Evolutionary conservation across 1,284 basidiomycete species (phyloP).

Genomic region (Tausonia pullulans): DNA sequence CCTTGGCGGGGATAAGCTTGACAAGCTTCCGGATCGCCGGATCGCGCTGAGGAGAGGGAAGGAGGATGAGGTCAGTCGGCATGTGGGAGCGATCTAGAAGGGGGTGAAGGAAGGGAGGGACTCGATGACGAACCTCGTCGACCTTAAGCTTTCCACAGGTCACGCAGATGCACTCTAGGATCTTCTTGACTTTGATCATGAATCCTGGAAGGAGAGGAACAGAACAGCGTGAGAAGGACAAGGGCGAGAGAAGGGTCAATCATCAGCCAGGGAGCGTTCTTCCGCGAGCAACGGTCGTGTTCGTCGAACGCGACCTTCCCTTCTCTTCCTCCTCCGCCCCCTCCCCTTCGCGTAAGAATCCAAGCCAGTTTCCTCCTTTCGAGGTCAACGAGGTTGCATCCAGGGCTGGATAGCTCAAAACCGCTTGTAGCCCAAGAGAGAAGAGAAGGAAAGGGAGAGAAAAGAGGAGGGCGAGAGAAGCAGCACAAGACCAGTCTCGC

Average conservation of each 20-base stretch:
- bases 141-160: conserved; percentile 97
- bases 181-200: conserved; percentile 99
- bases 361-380: not conserved
- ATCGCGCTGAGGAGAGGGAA: conserved; percentile 49
- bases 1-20: conserved; percentile 73
- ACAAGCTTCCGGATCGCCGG: conserved; percentile 70
- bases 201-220: conserved; percentile 52
- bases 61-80: not conserved
- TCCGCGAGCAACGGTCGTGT: too few relatives aligned
- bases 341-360: not conserved
- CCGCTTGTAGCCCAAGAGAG: too few relatives aligned
- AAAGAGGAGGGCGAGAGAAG: not conserved
- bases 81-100: conserved; percentile 55
- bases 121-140: conserved; percentile 69
- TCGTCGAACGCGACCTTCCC: not conserved
- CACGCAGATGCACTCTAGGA: conserved; percentile 95
- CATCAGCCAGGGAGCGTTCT: not conserved
- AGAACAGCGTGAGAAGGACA: not conserved
- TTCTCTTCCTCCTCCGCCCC: not conserved
- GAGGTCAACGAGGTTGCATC: too few relatives aligned
- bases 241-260: not conserved
- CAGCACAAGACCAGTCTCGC: too few relatives aligned
- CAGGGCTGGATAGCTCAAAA: too few relatives aligned
- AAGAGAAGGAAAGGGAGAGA: not conserved
- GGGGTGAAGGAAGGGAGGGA: conserved; percentile 69